Evolutionary conservation across 1,139 yeast genomes (phyloP), one percentile per base, ranked within the genome.

Genomic region (Blastobotrys aristatus): DNA sequence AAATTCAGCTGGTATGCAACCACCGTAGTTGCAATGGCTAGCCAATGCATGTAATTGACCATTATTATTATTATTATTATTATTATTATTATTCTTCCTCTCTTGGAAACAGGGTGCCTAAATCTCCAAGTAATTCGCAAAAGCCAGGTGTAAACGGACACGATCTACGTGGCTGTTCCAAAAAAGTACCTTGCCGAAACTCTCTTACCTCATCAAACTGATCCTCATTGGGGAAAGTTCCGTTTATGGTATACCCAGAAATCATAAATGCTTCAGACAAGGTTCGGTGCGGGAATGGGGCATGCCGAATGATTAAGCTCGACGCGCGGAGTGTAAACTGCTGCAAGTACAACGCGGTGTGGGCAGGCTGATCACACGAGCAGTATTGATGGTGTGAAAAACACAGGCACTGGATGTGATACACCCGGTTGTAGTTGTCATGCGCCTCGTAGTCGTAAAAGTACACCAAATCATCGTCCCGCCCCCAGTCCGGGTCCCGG

Each of bases 381-480:
- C 44, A 40, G 6, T 14, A 14, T 10, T 16, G 21, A 10, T 21
- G 30, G 7, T 4, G 17, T 7, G 31, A 31, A 32, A 40, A 40
- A 21, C 44, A 40, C n/a, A 40, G 30, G 14, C 44, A 40, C 16
- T 40, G 44, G 20, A 31, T 10, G 16, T 40, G 44, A 4, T 37
- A 37, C 18, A 32, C 7, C n/a, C 37, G 27, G 31, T 40, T 40
- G 29, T 22, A 40, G 5, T 17, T 16, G 22, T 40, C 44, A 10
- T 7, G 16, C 10, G 22, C 20, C 14, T 40, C 44, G 21, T 17
- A 40, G 26, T 40, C 44, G 38, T 40, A 40, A 16, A 40, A 40
- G 22, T 30, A 40, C 6, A 40, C 44, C 2, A 13, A 4, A 20
- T 32, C 38, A 20, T 21, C 31, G 14, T 40, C 31, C 8, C 13